Evolutionary conservation across 2,329 filamentous ascomycete species (phyloP), one percentile per base, ranked within the genome.

Genomic region (Gremmenia infestans): DNA sequence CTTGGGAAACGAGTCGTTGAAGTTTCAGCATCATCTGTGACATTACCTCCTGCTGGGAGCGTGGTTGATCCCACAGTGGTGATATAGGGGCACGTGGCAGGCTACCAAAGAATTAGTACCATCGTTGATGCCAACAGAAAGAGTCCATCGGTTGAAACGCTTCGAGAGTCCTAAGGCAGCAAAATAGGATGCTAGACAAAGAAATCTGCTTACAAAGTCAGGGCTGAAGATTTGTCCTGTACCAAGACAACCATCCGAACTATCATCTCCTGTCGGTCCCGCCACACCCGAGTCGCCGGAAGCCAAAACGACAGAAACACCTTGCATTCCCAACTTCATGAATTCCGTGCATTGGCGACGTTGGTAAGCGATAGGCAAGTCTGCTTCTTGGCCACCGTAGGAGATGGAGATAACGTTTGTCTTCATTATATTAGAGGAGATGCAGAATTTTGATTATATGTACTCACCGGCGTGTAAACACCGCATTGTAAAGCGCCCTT

Each of bases 1-100:
- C 72, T 54, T 40, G 72, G 73, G 42, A 73, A 74, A 19, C 73
- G 76, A 4, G 74, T 74, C 15, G 58, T 55, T n/a, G 59, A 56
- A 9, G 54, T 53, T 28, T 61, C 58, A 11, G 53, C 53, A 40
- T 60, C 74, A 68, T 59, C 79, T 75, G n/a, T 77, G 77, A 57
- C 58, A 28, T 51, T 62, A 17, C 42, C 61, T 9, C 55, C 53
- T 1, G 72, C 61, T 53, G 77, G 73, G 52, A 76, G 72, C 60
- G 72, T 71, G 1, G 83, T 85, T 1, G 81, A 85, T 19, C 87
- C 86, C 1, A 89, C 80, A 1, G 79, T 72, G 1, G 86, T 89
- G n/a, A 88, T 79, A 68, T 81, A 89, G 0, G 85, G 86, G 63
- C 87, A 89, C 0, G 79, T 79, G 0, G 79, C 80, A 0, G 86